These are phyloP conservation scores for Psilocybe sp. DNA, from an alignment of 768 basidiomycete species.

Conservation along the genomic window DNA sequence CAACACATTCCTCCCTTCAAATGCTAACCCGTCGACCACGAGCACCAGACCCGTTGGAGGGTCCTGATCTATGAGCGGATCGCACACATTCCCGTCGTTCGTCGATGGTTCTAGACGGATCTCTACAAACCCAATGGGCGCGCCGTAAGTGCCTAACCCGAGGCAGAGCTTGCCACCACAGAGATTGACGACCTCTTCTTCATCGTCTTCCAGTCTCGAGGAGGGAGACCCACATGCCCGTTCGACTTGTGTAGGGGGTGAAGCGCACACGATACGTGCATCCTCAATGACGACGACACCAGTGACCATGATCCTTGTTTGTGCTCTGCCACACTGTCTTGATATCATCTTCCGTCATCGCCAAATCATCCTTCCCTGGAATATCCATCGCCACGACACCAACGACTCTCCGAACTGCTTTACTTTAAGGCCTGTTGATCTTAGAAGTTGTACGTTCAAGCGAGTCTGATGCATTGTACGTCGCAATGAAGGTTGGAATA, in stretches of 20 bases:
- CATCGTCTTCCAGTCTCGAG: background rate
- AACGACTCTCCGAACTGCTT: constrained; percentile 50
- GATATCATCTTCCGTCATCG: constrained; percentile 13
- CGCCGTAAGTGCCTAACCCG: constrained; percentile 54
- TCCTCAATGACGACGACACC: constrained; percentile 44
- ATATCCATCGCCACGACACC: constrained; percentile 45
- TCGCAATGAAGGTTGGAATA: too few relatives aligned
- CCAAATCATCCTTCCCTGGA: constrained; percentile 15
- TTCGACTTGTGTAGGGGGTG: constrained; percentile 16
- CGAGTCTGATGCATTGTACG: too few relatives aligned
- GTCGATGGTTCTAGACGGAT: constrained; percentile 63
- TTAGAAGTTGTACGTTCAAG: too few relatives aligned
- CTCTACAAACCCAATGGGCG: constrained; percentile 58
- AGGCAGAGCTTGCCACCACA: constrained; percentile 60
- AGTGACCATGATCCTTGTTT: too few relatives aligned
- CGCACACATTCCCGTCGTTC: constrained; percentile 34
- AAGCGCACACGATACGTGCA: constrained; percentile 50
- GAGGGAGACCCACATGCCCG: constrained; percentile 3
- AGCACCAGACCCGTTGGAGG: constrained; percentile 45
- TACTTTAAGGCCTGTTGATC: too few relatives aligned
- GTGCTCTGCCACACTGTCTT: constrained; percentile 1
- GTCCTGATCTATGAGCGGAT: constrained; percentile 37
- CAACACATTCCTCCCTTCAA: constrained; percentile 49
- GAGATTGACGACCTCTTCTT: constrained; percentile 43
- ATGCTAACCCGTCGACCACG: constrained; percentile 65